Evolutionary conservation across 139 green algal genomes (phyloP).

Genomic region (Asterochloris sp.): DNA sequence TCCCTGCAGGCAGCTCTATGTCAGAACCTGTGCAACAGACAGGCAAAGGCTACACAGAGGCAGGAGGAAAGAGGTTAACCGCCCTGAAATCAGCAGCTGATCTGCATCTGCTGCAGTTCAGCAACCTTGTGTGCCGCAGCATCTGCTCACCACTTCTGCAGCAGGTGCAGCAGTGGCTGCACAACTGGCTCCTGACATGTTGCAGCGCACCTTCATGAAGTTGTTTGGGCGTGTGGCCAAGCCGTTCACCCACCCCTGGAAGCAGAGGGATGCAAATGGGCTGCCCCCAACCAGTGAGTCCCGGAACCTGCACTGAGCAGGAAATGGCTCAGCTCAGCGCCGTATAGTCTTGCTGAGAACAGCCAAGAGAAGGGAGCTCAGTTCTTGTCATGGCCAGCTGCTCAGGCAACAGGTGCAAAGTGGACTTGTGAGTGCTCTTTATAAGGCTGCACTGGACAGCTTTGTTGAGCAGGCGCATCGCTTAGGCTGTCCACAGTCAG

Average conservation of each 20-base stretch:
- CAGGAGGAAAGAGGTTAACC: background rate
- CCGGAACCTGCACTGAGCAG: constrained; percentile 40
- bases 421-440: too few species aligned
- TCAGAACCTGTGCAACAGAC: background rate
- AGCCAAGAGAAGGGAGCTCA: too few species aligned
- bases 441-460: too few species aligned
- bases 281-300: constrained; percentile 76
- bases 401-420: too few species aligned
- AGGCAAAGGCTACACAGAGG: background rate
- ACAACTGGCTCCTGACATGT: background rate
- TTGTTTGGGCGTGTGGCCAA: constrained; percentile 54
- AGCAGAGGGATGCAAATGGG: constrained; percentile 56
- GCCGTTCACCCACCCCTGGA: constrained; percentile 78
- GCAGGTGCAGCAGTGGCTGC: background rate
- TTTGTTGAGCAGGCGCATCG: too few species aligned
- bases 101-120: background rate
- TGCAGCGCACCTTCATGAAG: constrained; percentile 2
- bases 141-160: background rate
- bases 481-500: too few species aligned
- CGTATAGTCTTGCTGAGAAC: too few species aligned
- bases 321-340: too few species aligned
- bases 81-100: background rate
- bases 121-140: background rate
- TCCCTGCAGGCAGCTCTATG: background rate
- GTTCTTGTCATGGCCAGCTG: too few species aligned